Percentiles rank a stretch among this genome's conserved stretches.
phyloP scores from a whole-genome alignment of 176 grass and related monocot genomes.

The Eleusine coracana region DNA sequence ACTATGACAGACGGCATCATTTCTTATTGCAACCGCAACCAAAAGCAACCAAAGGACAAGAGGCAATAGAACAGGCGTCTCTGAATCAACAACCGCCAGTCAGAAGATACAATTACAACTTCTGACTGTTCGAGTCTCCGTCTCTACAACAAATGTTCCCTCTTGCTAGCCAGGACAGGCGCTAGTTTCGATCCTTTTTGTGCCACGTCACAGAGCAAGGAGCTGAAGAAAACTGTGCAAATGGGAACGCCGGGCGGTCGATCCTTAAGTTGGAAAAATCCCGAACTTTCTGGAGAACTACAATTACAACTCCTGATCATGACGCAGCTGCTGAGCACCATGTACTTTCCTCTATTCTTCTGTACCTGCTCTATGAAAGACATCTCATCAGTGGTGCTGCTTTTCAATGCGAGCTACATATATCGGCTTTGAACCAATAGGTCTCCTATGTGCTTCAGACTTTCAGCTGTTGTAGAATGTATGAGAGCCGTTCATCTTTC shows the following conservation, averaged over 20 bases:
- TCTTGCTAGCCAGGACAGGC: not conserved
- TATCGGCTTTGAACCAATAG: not conserved
- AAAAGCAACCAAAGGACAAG: not conserved
- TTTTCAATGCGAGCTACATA: not conserved
- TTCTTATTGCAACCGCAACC: slow-evolving; percentile 11
- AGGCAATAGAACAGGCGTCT: not conserved
- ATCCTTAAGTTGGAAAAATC: not conserved
- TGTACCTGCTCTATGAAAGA: not conserved
- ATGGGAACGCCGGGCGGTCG: slow-evolving; percentile 15
- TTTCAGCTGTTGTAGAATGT: slow-evolving; percentile 18
- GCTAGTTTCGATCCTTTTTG: not conserved
- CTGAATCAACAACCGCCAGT: slow-evolving; percentile 6
- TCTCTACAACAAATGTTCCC: not conserved
- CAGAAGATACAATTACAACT: not conserved
- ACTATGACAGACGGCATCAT: not conserved
- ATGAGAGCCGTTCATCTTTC: not conserved
- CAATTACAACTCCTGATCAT: not conserved
- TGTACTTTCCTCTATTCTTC: not conserved
- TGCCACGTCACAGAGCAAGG: not conserved
- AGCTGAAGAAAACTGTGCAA: not conserved
- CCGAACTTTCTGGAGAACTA: not conserved
- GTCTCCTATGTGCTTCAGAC: not conserved
- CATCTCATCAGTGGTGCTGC: not conserved
- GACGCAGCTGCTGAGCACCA: not conserved
- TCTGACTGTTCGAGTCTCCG: not conserved